Evolutionary conservation across 176 grass and related monocot genomes (phyloP), one percentile per base, ranked within the genome.

Genomic region (Zea mays): DNA sequence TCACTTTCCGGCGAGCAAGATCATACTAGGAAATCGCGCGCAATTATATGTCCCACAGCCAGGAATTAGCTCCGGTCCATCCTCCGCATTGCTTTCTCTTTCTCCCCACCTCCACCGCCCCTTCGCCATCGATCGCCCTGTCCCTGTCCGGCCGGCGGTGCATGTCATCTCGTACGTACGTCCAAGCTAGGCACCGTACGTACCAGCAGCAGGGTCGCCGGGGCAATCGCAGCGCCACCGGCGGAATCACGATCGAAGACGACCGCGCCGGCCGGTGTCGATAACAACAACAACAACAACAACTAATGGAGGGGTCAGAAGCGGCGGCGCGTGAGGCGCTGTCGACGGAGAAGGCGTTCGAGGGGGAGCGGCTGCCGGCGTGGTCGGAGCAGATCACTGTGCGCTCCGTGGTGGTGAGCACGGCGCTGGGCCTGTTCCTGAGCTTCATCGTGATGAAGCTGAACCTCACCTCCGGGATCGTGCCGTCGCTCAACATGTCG

Each of bases 381-480:
- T 94, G 92, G 92, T 79, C 81, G 34, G 83, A 91, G 68, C 92
- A 94, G 92, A 86, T 94, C 80, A 94, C 86, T 9, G 27, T 81
- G 33, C 77, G 92, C 0, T 82, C 92, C 2, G 3, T 94, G 76
- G 88, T 84, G 50, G 92, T 94, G 9, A 94, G 92, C 86, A 6
- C 82, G 2, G 51, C 8, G 13, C 77, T 94, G 58, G 88, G 88
- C 4, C 16, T 88, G 7, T 91, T 94, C 86, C 81, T 94, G 0
- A 94, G 92, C 89, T 87, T 94, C 89, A 91, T 94, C 86, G 84
- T 94, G 10, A 94, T 94, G 92, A 94, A 94, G 84, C 88, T 94
- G 0, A 94, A 94, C 84, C 88, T 94, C 5, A 94, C 92, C 2
- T 88, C 88, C 0, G 92, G 92, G 1, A 91, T 94, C 73, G 84